Conservation (phyloP, 768 basidiomycete species). For the Tricholoma bakamatsutake region DNA sequence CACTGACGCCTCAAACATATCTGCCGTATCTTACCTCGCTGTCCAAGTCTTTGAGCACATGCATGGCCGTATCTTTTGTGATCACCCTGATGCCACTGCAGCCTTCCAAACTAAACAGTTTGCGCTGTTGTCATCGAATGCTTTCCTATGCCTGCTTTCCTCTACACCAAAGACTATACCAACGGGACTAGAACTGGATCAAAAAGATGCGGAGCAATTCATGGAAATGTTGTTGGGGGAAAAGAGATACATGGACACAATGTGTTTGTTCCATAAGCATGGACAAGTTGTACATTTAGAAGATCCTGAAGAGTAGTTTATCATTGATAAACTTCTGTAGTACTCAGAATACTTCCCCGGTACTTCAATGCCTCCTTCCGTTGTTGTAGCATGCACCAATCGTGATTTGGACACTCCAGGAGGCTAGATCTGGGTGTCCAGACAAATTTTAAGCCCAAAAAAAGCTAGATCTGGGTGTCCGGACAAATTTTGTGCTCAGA, state of each 20-base stretch:
- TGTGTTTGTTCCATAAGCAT: background rate
- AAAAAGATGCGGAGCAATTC: too few species aligned
- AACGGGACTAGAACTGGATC: too few species aligned
- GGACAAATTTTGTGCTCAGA: background rate
- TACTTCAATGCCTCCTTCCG: background rate
- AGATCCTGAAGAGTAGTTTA: too few species aligned
- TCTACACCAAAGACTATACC: too few species aligned
- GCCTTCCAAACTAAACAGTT: background rate
- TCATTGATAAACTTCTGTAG: too few species aligned
- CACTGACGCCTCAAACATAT: constrained; percentile 8
- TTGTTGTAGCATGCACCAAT: too few species aligned
- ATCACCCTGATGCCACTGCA: background rate
- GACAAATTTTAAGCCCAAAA: background rate
- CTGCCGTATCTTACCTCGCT: constrained; percentile 9
- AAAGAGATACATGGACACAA: too few species aligned
- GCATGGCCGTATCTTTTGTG: constrained; percentile 6
- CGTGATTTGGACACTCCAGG: too few species aligned
- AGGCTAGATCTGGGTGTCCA: background rate
- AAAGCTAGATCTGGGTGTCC: background rate
- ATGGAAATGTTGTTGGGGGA: too few species aligned
- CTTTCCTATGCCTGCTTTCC: background rate
- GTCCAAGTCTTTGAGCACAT: constrained; percentile 14
- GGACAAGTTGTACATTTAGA: background rate
- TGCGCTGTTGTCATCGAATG: background rate
- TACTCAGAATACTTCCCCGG: background rate